phyloP scores from a whole-genome alignment of 1,284 basidiomycete genomes.

The Tylopilus sp. region DNA sequence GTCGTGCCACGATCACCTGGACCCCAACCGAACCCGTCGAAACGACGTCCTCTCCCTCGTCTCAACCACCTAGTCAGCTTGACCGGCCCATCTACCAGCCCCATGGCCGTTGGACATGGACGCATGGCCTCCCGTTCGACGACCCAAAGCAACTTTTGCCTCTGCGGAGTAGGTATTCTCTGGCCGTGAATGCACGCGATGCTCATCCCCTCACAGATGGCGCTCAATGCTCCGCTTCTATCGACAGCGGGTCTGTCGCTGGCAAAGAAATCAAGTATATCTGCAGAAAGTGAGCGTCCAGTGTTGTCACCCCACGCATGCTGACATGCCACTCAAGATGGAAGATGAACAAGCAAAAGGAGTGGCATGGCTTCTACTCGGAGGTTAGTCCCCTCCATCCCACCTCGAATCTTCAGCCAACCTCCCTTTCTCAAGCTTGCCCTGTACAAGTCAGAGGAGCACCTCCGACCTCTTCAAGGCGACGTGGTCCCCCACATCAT shows the following conservation, averaged over 20 bases:
- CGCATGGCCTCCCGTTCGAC: slow-evolving; percentile 33
- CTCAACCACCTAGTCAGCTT: slow-evolving; percentile 6
- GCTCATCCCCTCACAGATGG: slow-evolving; percentile 34
- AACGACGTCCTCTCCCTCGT: neutral
- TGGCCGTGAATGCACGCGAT: neutral
- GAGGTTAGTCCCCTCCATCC: slow-evolving; percentile 31
- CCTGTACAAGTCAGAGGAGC: slow-evolving; percentile 42
- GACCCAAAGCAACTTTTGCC: slow-evolving; percentile 29
- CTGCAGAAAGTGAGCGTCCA: slow-evolving; percentile 42
- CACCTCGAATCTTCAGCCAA: neutral
- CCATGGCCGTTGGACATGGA: slow-evolving; percentile 40
- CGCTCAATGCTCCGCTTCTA: slow-evolving; percentile 38
- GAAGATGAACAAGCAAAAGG: slow-evolving; percentile 31
- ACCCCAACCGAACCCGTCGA: slow-evolving; percentile 3
- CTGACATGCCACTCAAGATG: slow-evolving; percentile 36
- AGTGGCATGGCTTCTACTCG: slow-evolving; percentile 44
- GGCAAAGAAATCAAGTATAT: slow-evolving; percentile 42
- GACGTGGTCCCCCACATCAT: slow-evolving; percentile 51
- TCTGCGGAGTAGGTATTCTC: slow-evolving; percentile 23
- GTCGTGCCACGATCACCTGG: slow-evolving; percentile 32
- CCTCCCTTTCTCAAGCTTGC: slow-evolving; percentile 28
- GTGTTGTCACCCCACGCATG: neutral
- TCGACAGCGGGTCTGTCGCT: slow-evolving; percentile 38
- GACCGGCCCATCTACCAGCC: slow-evolving; percentile 34
- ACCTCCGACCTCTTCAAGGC: slow-evolving; percentile 52